Evolutionary conservation across 2,329 filamentous ascomycete genomes (phyloP).

Genomic region (Pseudodiploospora longispora): DNA sequence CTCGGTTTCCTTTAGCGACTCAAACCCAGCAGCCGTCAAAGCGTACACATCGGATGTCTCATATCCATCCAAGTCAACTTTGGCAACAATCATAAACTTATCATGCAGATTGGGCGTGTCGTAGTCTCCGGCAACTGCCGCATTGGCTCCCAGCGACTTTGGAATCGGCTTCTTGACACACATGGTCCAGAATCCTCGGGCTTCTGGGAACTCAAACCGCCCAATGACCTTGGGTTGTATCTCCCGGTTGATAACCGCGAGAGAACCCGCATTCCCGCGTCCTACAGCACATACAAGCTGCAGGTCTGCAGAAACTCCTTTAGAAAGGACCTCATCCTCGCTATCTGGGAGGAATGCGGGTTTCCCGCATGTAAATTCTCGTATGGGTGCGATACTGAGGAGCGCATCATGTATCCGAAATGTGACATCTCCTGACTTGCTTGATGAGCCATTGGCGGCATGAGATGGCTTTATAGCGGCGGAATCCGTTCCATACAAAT

Average conservation of each 20-base stretch:
- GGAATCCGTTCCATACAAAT: conserved; percentile 54
- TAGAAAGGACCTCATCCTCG: conserved; percentile 33
- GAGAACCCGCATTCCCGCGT: conserved; percentile 54
- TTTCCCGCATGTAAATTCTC: conserved; percentile 63
- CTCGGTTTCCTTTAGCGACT: conserved; percentile 72
- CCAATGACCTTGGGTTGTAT: conserved; percentile 67
- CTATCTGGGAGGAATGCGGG: conserved; percentile 34
- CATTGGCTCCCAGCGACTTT: conserved; percentile 45
- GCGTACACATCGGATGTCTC: conserved; percentile 74
- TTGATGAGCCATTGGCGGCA: conserved; percentile 26
- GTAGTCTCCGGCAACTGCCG: conserved; percentile 46
- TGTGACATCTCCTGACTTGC: conserved; percentile 54
- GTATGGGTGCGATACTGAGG: conserved; percentile 71
- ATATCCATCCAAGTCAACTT: conserved; percentile 57
- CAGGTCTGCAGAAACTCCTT: conserved; percentile 46
- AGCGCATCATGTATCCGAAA: conserved; percentile 75
- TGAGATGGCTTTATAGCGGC: conserved; percentile 47
- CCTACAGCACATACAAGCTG: conserved; percentile 56
- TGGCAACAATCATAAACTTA: conserved; percentile 76
- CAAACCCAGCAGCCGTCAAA: conserved; percentile 64
- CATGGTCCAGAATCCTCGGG: conserved; percentile 75
- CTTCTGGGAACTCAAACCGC: conserved; percentile 63
- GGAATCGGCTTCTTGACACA: conserved; percentile 59
- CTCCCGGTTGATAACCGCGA: conserved; percentile 70
- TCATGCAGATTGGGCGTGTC: conserved; percentile 58